Evolutionary conservation across 148 eudicot species (phyloP), one percentile per base, ranked within the genome.

Genomic region (Rhododendron ovatum): DNA sequence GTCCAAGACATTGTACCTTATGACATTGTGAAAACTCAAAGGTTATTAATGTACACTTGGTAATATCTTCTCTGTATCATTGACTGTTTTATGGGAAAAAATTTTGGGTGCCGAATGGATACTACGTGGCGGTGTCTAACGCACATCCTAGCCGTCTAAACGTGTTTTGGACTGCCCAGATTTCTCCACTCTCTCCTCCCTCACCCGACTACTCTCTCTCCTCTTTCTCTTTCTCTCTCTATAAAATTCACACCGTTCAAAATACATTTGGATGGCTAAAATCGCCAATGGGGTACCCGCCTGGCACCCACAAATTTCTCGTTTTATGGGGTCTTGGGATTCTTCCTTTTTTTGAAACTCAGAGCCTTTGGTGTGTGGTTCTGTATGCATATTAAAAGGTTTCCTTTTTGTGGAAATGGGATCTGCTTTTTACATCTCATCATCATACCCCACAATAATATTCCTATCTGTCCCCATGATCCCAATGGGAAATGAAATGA

Each of bases 381-480:
- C 84, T 83, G 90, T 83, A 89, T 90, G 86, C 94, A 91, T 90
- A 81, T 84, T 80, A 77, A 87, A 92, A 91, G 89, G 86, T 88
- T 88, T 85, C 89, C 98, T 85, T 89, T 92, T 89, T 93, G 83
- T 90, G 92, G 95, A 91, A 93, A 92, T 92, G 91, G 90, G 91
- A 93, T 92, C 93, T 92, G 90, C 94, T 90, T 93, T 88, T 95
- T 86, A 87, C 91, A 85, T 91, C 90, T 91, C 91, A 90, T 92
- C 91, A 90, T 91, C 82, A 90, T 87, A 61, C 45, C 45, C 45
- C 45, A 41, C 45, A 41, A 41, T 41, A 41, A 41, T 41, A 59
- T 78, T 83, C 50, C 30, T 75, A 89, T 84, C 73, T 85, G 51
- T 33, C 50, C 0, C 45, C 76, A 43, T 87, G 84, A 73, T 80